Evolutionary conservation across 2,329 filamentous ascomycete species (phyloP).

Genomic region (Fusarium odoratissimum): DNA sequence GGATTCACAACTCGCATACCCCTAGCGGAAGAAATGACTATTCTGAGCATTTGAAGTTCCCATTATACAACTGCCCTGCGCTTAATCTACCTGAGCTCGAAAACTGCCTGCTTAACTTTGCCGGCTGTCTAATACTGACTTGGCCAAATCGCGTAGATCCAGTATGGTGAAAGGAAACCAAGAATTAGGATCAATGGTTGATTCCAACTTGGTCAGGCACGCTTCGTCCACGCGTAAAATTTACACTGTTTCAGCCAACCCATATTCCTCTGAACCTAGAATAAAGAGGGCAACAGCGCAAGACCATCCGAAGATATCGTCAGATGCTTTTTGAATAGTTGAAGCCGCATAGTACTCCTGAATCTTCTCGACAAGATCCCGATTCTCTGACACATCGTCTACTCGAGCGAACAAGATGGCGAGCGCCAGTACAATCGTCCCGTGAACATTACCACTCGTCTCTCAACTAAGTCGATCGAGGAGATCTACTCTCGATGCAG

Average conservation of each 20-base stretch:
- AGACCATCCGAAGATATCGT: not conserved
- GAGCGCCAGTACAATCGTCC: not conserved
- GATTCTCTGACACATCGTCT: not conserved
- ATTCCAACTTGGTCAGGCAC: not conserved
- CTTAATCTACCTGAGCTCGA: too few species aligned
- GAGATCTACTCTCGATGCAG: not conserved
- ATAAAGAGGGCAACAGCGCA: not conserved
- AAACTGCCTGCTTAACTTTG: too few species aligned
- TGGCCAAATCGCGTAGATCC: not conserved
- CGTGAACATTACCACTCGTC: fast-evolving
- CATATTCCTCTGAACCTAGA: not conserved
- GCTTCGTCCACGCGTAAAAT: not conserved
- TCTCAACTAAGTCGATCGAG: fast-evolving
- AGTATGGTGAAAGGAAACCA: not conserved
- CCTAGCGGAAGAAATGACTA: too few species aligned
- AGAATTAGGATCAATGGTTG: not conserved
- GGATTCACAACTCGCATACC: too few species aligned
- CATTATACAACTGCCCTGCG: too few species aligned
- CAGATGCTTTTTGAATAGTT: fast-evolving
- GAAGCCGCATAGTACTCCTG: too few species aligned
- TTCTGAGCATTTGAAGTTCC: too few species aligned
- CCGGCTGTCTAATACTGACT: not conserved
- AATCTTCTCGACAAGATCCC: not conserved
- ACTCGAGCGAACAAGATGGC: fast-evolving
- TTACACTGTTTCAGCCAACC: too few species aligned